Evolutionary conservation across 1,284 basidiomycete genomes (phyloP).

Genomic region (Irpex lacteus): DNA sequence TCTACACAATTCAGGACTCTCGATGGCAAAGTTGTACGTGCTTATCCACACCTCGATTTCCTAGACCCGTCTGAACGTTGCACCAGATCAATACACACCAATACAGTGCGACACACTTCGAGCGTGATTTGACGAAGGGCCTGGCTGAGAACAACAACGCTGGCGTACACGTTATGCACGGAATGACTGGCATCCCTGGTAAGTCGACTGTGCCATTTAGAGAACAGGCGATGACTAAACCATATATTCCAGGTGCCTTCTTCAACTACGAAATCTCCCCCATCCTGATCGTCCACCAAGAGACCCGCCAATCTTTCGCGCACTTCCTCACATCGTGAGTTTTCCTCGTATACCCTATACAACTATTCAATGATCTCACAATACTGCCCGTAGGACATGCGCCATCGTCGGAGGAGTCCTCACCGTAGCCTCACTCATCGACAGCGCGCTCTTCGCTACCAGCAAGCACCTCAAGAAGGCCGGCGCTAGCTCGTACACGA

Average conservation of each 20-base stretch:
- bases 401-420: slow-evolving; percentile 97
- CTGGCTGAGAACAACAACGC: slow-evolving; percentile 59
- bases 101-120: slow-evolving; percentile 95
- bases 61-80: not conserved
- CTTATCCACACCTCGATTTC: not conserved
- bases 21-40: slow-evolving; percentile 65
- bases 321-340: slow-evolving; percentile 96
- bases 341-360: not conserved
- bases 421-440: slow-evolving; percentile 91
- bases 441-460: slow-evolving; percentile 84
- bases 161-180: slow-evolving; percentile 81
- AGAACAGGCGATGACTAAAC: not conserved
- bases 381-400: slow-evolving; percentile 65
- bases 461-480: slow-evolving; percentile 65
- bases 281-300: slow-evolving; percentile 88
- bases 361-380: not conserved
- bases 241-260: slow-evolving; percentile 59
- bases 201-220: slow-evolving; percentile 23
- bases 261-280: slow-evolving; percentile 99
- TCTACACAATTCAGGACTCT: slow-evolving; percentile 87
- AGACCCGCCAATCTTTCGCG: slow-evolving; percentile 90
- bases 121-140: slow-evolving; percentile 80
- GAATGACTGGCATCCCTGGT: slow-evolving; percentile 77
- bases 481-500: slow-evolving; percentile 27
- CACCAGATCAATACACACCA: slow-evolving; percentile 77